Evolutionary conservation across 257 asterid species (phyloP).

Genomic region (Capsicum pubescens): DNA sequence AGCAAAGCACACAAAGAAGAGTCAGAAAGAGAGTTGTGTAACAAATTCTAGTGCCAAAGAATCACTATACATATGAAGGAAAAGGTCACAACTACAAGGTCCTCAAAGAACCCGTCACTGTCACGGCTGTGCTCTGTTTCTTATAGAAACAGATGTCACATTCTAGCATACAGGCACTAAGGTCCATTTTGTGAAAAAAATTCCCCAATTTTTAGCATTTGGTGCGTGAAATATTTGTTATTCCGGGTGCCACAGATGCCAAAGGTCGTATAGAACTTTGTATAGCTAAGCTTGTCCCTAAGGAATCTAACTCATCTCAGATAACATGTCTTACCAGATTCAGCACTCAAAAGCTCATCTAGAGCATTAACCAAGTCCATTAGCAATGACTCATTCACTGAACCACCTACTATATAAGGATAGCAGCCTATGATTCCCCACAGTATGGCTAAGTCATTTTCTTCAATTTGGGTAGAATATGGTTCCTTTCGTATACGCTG

Average conservation of each 20-base stretch:
- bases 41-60: constrained; percentile 23
- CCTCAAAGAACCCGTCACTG: background rate
- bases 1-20: constrained; percentile 17
- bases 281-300: background rate
- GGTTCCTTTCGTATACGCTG: constrained; percentile 40
- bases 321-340: constrained; percentile 57
- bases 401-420: constrained; percentile 53
- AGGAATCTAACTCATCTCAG: constrained; percentile 28
- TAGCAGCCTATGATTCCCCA: constrained; percentile 86
- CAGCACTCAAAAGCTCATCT: constrained; percentile 64
- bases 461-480: constrained; percentile 44
- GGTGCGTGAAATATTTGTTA: constrained; percentile 15
- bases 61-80: background rate
- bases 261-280: constrained; percentile 2
- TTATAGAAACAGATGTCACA: constrained; percentile 20
- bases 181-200: background rate
- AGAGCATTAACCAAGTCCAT: constrained; percentile 69
- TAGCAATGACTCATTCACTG: constrained; percentile 52
- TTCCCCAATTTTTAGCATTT: constrained; percentile 10
- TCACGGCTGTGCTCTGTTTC: background rate
- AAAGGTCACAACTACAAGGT: background rate
- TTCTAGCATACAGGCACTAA: constrained; percentile 21
- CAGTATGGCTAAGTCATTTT: constrained; percentile 60
- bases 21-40: constrained; percentile 30
- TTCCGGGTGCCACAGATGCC: background rate